A percentile compares a stretch with the other conserved stretches of the same genome.
Evolutionary conservation across 345 rosid genomes (phyloP).

Genomic region (Moricandia arvensis): DNA sequence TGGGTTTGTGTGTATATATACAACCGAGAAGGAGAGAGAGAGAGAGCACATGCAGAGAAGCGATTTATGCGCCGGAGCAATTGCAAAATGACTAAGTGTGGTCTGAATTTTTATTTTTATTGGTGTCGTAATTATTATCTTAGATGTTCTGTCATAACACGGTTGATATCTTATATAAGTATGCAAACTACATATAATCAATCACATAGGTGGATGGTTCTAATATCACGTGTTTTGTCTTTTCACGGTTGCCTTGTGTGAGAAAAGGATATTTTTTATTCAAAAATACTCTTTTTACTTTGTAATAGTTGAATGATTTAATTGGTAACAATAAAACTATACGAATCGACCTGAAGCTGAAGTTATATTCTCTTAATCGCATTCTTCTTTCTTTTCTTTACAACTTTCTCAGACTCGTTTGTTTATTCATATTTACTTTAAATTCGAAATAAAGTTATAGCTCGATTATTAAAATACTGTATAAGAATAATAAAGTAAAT

Average conservation of each 20-base stretch:
- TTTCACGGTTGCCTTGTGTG: background rate
- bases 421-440: background rate
- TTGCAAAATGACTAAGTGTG: too few relatives aligned
- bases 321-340: background rate
- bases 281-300: background rate
- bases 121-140: too few relatives aligned
- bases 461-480: background rate
- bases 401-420: background rate
- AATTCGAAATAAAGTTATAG: background rate
- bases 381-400: background rate
- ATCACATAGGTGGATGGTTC: conserved; percentile 15
- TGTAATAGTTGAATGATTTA: background rate
- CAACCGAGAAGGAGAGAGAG: too few relatives aligned
- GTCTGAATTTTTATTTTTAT: too few relatives aligned
- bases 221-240: background rate
- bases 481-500: background rate
- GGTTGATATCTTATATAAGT: too few relatives aligned
- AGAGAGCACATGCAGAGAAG: too few relatives aligned
- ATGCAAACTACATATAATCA: too few relatives aligned
- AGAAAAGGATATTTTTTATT: background rate
- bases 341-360: background rate
- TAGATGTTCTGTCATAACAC: too few relatives aligned
- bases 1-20: too few relatives aligned
- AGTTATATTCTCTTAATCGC: background rate
- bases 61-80: too few relatives aligned